phyloP scores from a whole-genome alignment of 2,329 filamentous ascomycete species.

The Aspergillus costaricaensis region DNA sequence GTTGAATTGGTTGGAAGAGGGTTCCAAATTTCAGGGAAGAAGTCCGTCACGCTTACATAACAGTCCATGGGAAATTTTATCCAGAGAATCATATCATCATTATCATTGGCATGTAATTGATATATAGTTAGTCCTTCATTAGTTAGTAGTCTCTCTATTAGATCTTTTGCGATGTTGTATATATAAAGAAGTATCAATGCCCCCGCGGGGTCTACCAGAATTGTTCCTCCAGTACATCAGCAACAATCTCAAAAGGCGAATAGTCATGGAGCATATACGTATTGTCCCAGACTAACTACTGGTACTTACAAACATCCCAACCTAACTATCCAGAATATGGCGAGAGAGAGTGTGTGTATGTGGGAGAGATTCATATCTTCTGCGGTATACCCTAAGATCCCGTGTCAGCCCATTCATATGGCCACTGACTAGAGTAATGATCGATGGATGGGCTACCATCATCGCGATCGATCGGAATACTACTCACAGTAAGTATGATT shows the following conservation, averaged over 20 bases:
- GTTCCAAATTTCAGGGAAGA: conserved; percentile 19
- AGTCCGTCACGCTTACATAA: conserved; percentile 17
- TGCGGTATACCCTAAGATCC: background rate
- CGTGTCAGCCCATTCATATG: background rate
- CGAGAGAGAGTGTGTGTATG: too few relatives aligned
- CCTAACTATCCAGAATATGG: too few relatives aligned
- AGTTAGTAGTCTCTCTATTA: background rate
- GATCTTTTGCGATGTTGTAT: background rate
- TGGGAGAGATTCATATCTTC: background rate
- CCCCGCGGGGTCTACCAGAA: too few relatives aligned
- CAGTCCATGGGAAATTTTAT: background rate
- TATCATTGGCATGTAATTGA: too few relatives aligned
- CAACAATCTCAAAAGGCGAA: background rate
- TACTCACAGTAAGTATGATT: background rate
- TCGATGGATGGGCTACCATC: background rate
- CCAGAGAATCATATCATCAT: background rate
- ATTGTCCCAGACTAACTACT: too few relatives aligned
- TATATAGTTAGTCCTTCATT: too few relatives aligned
- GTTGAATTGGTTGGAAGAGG: conserved; percentile 26
- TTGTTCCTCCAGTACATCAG: background rate
- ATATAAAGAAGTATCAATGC: too few relatives aligned
- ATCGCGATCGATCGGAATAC: background rate
- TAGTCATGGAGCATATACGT: too few relatives aligned
- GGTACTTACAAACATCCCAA: too few relatives aligned
- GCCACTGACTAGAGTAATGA: background rate